Conservation (phyloP, 1,139 yeast genomes). For the Hemisphaericaspora subhashii region DNA sequence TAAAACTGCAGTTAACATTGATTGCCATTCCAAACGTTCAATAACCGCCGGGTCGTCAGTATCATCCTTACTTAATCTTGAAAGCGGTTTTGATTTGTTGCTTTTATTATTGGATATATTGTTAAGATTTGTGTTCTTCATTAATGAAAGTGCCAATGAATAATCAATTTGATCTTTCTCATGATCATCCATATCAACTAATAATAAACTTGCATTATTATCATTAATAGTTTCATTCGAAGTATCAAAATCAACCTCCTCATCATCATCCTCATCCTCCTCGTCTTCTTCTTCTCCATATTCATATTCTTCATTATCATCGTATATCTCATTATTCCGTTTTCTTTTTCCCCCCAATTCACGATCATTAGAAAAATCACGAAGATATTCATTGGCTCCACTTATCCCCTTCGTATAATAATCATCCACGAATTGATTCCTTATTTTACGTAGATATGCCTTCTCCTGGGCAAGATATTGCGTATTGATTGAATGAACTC, state of each 20-base stretch:
- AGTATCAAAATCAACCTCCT: conserved; percentile 24
- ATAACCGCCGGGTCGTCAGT: conserved; percentile 64
- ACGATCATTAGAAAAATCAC: conserved; percentile 1
- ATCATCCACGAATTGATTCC: conserved; percentile 66
- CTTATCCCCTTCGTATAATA: conserved; percentile 64
- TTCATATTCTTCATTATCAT: conserved; percentile 19
- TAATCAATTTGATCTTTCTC: conserved; percentile 45
- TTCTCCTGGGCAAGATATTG: conserved; percentile 66
- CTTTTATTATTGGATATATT: conserved; percentile 23
- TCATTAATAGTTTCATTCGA: conserved; percentile 22
- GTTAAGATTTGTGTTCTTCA: conserved; percentile 35
- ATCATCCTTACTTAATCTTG: conserved; percentile 42
- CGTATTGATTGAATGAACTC: background rate
- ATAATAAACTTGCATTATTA: conserved; percentile 33
- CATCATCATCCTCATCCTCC: conserved; percentile 25
- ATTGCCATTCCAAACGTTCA: conserved; percentile 94
- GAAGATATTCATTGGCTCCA: conserved; percentile 32
- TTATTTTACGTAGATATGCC: conserved; percentile 63
- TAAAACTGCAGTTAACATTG: conserved; percentile 84
- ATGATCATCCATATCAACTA: conserved; percentile 41
- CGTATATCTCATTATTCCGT: conserved; percentile 13
- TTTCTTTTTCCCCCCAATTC: background rate
- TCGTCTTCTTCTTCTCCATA: conserved; percentile 28
- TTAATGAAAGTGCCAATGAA: conserved; percentile 37
- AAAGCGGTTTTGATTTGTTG: conserved; percentile 33